Base-by-base conservation (phyloP, 257 asterid genomes). In the Ajuga chamaepitys region DNA sequence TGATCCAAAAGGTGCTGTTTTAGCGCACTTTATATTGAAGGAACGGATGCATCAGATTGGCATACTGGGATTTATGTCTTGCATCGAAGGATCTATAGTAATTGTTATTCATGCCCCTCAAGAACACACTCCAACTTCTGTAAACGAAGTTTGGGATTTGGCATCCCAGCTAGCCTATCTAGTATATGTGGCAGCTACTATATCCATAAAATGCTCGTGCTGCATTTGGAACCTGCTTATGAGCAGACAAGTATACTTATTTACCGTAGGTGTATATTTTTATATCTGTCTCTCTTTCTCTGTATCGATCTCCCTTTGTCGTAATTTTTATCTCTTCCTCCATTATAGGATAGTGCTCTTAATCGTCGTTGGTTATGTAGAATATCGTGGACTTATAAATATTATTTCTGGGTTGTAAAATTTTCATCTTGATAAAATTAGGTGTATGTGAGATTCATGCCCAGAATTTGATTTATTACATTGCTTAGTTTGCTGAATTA, bases 151-250 rank as follows among this genome's bases (percentile, higher is more conserved):
- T 56, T 85, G 93, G 93, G 64, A 1, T 67, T 71, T 85, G 72
- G 93, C 93, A 20, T 78, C 83, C 22, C 83, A 82, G 74, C 86
- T 87, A 86, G 94, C 85, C 17, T 86, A 83, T 77, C 77, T 86
- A 46, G 46, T 76, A 2, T 86, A 86, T 30, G 84, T 75, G 18
- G 84, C 79, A 41, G 79, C 85, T 41, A 67, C 88, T 11, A 4
- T 86, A 25, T 75, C 88, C 24, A 54, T 75, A 13, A 82, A 45
- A 83, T 77, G 55, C 72, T 86, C 68, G 68, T 83, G 67, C 85
- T 86, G 68, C 82, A 81, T 64, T 83, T 76, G 21, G 90, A 86
- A 80, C 90, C 94, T 60, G 80, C 66, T 9, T 81, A 79, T 66
- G 94, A 90, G 70, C 88, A 77, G 80, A 81, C 88, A 25, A 83